phyloP scores from a whole-genome alignment of 352 stramenopile species.

The Phytophthora melonis region DNA sequence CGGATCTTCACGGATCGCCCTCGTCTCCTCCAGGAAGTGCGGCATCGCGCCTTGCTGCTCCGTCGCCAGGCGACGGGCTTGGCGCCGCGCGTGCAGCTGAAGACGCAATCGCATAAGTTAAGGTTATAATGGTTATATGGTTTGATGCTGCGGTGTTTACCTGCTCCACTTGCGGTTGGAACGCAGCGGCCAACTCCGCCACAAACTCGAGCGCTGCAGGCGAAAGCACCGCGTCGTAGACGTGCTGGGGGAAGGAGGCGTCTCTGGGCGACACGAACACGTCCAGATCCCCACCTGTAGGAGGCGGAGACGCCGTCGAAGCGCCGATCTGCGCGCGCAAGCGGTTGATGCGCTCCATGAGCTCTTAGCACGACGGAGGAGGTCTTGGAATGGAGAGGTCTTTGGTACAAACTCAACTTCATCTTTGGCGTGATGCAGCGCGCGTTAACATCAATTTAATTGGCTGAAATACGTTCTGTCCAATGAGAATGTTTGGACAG shows the following conservation, averaged over 20 bases:
- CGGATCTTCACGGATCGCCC: constrained; percentile 67
- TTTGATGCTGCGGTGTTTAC: constrained; percentile 18
- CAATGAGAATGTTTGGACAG: neutral
- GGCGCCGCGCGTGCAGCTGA: constrained; percentile 72
- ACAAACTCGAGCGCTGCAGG: constrained; percentile 90
- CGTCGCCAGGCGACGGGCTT: constrained; percentile 51
- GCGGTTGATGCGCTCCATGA: constrained; percentile 55
- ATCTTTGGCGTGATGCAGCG: neutral
- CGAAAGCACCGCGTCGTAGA: constrained; percentile 84
- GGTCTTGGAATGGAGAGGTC: constrained; percentile 13
- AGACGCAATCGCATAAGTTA: neutral
- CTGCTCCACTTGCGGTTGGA: constrained; percentile 64
- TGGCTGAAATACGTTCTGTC: neutral
- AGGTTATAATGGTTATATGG: neutral
- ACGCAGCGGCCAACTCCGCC: constrained; percentile 77
- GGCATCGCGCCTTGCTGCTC: constrained; percentile 83
- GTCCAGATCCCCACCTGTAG: neutral
- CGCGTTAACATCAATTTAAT: neutral
- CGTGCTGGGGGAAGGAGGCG: constrained; percentile 21
- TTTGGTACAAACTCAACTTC: neutral
- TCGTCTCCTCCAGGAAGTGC: constrained; percentile 84
- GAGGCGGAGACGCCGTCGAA: neutral
- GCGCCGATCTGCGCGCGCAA: constrained; percentile 47
- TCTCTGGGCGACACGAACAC: constrained; percentile 47
- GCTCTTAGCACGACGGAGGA: neutral